Evolutionary conservation across 108 stramenopile species (phyloP), one percentile per base, ranked within the genome.

Genomic region (Pseudonitzschia multiseries): DNA sequence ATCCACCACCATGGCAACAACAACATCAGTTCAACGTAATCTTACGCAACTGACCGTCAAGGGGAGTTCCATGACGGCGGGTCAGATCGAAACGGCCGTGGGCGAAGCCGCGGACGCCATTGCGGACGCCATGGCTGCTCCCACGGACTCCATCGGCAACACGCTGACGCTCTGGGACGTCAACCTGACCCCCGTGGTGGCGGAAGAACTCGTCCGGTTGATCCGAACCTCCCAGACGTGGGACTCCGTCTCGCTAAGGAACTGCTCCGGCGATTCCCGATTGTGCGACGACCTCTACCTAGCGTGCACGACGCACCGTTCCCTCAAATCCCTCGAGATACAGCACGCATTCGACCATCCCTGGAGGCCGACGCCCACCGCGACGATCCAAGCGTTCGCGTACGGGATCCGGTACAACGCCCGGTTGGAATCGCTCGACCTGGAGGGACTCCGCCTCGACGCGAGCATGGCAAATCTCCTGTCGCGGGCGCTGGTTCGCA

Each of bases 361-460:
- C 28, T 46, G 53, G 18, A 46, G 12, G 3, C 28, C 36, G 15
- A 59, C 60, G 6, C 33, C 59, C 29, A 17, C 29, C 4, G 26
- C 20, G 31, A 76, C 72, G 24, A 43, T 61, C 12, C 22, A 50
- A 26, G 63, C 76, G 15, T 13, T 78, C 18, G 27, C 48, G 2
- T 78, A 64, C 52, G 77, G 69, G 17, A 43, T 78, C n/a, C 62
- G 63, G 40, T 78, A 78, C 50, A 51, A 44, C 46, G 41, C 48
- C 26, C 40, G 50, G 17, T 44, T 71, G 65, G 22, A 43, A 26
- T 28, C 22, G 44, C 42, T 71, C 17, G 50, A 78, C 33, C 14
- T 72, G 15, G 22, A 43, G 5, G 54, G 54, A 2, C 14, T 72
- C n/a, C 27, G 57, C 8, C 43, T 67, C 22, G 59, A 78, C 14